phyloP scores from a whole-genome alignment of 257 asterid species.

The Plantago elongata region DNA sequence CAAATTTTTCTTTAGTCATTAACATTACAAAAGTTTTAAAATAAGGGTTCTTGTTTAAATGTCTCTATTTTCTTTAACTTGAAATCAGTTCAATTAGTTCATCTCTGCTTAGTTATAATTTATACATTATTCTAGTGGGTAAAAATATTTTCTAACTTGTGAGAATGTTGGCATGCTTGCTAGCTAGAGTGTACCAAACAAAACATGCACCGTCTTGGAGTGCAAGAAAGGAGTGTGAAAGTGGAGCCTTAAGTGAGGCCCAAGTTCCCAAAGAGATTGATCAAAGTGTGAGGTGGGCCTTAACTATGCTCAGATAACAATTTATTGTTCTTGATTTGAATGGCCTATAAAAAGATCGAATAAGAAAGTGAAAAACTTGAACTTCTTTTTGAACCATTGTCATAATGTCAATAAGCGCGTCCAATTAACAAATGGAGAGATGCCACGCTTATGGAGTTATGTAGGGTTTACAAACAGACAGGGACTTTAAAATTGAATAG shows the following conservation, averaged over 20 bases:
- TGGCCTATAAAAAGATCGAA: constrained; percentile 10
- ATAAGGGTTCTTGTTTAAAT: no score
- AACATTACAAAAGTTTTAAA: no score
- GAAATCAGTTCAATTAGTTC: no score
- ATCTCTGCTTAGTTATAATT: no score
- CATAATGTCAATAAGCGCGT: constrained; percentile 58
- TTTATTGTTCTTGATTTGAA: constrained; percentile 17
- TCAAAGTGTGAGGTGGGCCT: constrained; percentile 31
- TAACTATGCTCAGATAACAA: constrained; percentile 8
- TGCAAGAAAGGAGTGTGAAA: constrained; percentile 28
- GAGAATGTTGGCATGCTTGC: no score
- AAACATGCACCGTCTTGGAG: constrained; percentile 22
- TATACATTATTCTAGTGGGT: no score
- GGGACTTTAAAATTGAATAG: constrained; percentile 20
- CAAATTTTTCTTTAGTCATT: no score
- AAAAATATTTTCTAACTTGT: no score
- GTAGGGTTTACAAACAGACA: no score
- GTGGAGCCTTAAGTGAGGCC: constrained; percentile 66
- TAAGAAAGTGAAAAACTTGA: neutral
- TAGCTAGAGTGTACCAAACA: no score
- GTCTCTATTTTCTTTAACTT: no score
- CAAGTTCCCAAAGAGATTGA: constrained; percentile 80
- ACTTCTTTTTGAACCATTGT: neutral
- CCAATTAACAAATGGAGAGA: constrained; percentile 26
- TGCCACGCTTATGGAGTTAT: constrained; percentile 21